Percentiles rank a stretch among this genome's conserved stretches.
Conservation (phyloP, 495 filamentous ascomycete species). For the Evernia prunastri region DNA sequence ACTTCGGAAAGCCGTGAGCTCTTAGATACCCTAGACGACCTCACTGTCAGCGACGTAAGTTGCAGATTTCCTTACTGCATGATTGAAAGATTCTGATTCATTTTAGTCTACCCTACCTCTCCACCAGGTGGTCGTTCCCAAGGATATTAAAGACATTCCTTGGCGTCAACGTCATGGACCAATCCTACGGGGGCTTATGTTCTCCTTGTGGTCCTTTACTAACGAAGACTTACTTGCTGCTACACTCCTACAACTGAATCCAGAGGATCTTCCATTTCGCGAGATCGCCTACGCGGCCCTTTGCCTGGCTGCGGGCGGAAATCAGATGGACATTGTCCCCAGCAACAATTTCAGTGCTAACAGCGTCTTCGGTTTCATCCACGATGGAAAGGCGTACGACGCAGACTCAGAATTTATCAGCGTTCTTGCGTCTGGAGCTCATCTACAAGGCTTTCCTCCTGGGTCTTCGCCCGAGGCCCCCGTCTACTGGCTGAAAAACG, state of each 20-base stretch:
- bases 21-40: neutral
- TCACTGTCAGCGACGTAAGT: neutral
- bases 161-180: constrained; percentile 19
- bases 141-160: constrained; percentile 1
- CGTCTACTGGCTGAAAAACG: constrained; percentile 20
- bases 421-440: constrained; percentile 6
- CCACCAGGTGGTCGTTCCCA: neutral
- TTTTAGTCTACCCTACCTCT: neutral
- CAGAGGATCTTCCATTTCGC: constrained; percentile 16
- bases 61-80: neutral
- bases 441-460: constrained; percentile 7
- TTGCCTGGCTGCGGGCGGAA: constrained; percentile 14
- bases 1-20: neutral
- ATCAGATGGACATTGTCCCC: neutral
- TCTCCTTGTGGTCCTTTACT: neutral
- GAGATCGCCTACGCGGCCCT: constrained; percentile 18
- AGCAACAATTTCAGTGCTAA: neutral
- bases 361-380: constrained; percentile 8
- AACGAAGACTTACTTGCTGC: neutral
- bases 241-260: constrained; percentile 8
- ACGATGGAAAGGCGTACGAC: neutral
- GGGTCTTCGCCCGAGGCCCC: constrained; percentile 11
- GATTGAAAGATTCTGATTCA: neutral
- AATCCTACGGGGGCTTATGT: neutral
- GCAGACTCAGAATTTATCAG: neutral